A percentile compares a stretch with the other conserved stretches of the same genome.
phyloP scores from a whole-genome alignment of 192 early-diverging fungal species.

The Phlyctochytrium arcticum region DNA sequence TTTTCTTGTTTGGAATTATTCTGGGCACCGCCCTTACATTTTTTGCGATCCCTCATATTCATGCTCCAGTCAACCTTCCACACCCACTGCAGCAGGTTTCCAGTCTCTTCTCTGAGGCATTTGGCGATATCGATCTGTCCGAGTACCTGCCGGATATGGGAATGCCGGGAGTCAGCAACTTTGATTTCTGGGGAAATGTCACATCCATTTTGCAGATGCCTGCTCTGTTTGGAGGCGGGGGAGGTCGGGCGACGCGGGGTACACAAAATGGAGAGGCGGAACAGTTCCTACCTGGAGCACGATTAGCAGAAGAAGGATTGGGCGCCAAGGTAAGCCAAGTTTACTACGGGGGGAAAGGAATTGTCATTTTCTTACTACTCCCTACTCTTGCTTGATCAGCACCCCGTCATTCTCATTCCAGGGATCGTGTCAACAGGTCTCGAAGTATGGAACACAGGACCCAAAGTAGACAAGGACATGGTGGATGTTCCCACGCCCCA shows the following conservation, averaged over 20 bases:
- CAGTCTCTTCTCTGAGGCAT: neutral
- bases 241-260: neutral
- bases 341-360: neutral
- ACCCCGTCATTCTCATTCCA: slow-evolving; percentile 77
- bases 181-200: neutral
- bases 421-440: slow-evolving; percentile 85
- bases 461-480: neutral
- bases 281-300: slow-evolving; percentile 23
- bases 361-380: neutral
- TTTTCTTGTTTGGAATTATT: neutral
- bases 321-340: slow-evolving; percentile 4
- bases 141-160: neutral
- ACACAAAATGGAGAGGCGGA: slow-evolving; percentile 1
- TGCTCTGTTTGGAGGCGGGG: neutral
- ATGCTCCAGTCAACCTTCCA: neutral
- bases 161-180: neutral
- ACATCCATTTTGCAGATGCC: neutral
- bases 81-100: neutral
- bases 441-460: slow-evolving; percentile 72
- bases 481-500: too few relatives aligned
- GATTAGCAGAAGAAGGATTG: slow-evolving; percentile 23
- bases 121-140: neutral
- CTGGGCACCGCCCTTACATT: neutral
- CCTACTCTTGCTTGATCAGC: neutral
- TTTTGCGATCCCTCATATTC: neutral